A percentile compares a stretch with the other conserved stretches of the same genome.
Conservation (phyloP, 352 stramenopile genomes). For the Phytophthora sp. region DNA sequence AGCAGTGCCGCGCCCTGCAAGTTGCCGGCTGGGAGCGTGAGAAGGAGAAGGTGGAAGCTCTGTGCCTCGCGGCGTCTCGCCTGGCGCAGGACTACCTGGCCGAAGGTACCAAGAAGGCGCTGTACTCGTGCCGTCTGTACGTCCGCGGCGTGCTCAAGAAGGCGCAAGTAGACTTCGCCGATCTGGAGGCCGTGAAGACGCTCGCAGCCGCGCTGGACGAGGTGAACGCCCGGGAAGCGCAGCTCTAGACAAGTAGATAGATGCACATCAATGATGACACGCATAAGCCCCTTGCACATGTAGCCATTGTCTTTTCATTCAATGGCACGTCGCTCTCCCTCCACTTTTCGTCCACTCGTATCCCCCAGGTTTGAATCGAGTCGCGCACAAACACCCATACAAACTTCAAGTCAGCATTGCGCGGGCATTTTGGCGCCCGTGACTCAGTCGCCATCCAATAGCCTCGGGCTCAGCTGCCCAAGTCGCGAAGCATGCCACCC, state of each 20-base stretch:
- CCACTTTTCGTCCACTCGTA: conserved; percentile 18
- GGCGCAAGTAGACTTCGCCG: conserved; percentile 70
- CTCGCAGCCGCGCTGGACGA: conserved; percentile 58
- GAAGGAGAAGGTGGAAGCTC: conserved; percentile 53
- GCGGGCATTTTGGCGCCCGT: conserved; percentile 36
- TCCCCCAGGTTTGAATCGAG: conserved; percentile 4
- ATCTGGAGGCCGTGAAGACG: conserved; percentile 48
- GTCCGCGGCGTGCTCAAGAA: conserved; percentile 82
- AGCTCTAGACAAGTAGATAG: conserved; percentile 38
- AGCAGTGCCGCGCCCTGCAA: conserved; percentile 79
- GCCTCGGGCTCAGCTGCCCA: conserved; percentile 10
- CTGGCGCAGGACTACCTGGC: conserved; percentile 71
- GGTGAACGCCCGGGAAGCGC: conserved; percentile 58
- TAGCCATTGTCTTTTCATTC: conserved; percentile 13
- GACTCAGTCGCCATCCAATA: conserved; percentile 38
- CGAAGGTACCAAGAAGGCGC: conserved; percentile 77
- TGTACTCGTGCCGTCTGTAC: conserved; percentile 81
- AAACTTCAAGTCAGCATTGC: conserved; percentile 25
- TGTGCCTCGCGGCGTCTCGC: conserved; percentile 60
- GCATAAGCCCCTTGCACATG: neutral
- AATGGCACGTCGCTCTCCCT: neutral
- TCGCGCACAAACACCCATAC: conserved; percentile 15
- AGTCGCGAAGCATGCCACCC: conserved; percentile 15
- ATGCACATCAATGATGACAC: neutral
- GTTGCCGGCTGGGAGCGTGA: conserved; percentile 75